Evolutionary conservation across 2,329 filamentous ascomycete genomes (phyloP), one percentile per base, ranked within the genome.

Genomic region (Lasiodiplodia citricola): DNA sequence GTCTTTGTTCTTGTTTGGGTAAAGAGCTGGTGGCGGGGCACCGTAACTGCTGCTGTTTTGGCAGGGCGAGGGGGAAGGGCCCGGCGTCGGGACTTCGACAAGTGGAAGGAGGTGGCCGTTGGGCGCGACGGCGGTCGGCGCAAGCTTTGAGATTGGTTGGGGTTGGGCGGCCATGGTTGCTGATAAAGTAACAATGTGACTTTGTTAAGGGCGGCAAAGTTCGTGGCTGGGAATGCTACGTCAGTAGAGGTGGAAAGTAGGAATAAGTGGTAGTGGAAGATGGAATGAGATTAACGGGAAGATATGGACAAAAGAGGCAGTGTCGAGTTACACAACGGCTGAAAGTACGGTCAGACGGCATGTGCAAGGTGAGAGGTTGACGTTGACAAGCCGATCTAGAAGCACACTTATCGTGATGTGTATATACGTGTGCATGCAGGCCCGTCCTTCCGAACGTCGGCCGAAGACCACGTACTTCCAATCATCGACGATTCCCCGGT

Each of bases 141-240:
- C 44, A 18, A 52, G 4, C 16, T 52, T 64, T n/a, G 47, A 21
- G 31, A 28, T 64, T 14, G 60, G 47, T n/a, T 52, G 28, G 10
- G 60, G 44, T 38, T 64, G 60, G 13, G 60, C 31, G 47, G 21
- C 60, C 60, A 64, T 64, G 28, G 47, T 38, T 13, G 60, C 16
- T 25, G 47, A 16, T 28, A 25, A 51, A 25, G 41, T 4, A 18
- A 41, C 13, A 23, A 7, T 50, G 38, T 28, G 25, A 14, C 55
- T 23, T 2, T 21, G n/a, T 28, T 28, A 23, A 38, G 10, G n/a
- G 35, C 21, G 31, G 28, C 8, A 23, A 14, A 16, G 35, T 21
- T n/a, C 18, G 38, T 57, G 35, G 18, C 18, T 57, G 55, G 23
- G 51, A 23, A 57, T 14, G 37, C 14, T n/a, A 41, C 21, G 55